These are phyloP conservation scores for Camellia oleifera DNA, from an alignment of 179 eudicot species.

Conservation along the genomic window DNA sequence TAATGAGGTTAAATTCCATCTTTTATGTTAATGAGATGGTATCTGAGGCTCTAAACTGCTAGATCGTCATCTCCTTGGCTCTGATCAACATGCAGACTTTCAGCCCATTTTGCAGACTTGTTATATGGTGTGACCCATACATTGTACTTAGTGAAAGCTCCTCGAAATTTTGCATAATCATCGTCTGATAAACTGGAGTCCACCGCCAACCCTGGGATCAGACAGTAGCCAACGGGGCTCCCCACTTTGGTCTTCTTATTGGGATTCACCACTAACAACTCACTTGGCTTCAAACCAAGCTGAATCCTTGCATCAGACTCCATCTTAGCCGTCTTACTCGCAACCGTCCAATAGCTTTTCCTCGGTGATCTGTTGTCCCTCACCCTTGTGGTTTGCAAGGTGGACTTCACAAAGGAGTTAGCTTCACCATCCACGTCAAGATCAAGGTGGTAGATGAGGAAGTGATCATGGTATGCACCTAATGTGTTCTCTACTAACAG, in stretches of 20 bases:
- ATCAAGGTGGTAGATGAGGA: constrained; percentile 39
- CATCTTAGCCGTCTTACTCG: constrained; percentile 21
- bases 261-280: constrained; percentile 31
- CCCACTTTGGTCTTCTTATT: constrained; percentile 35
- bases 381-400: constrained; percentile 15
- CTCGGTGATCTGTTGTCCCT: constrained; percentile 18
- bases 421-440: constrained; percentile 31
- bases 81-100: constrained; percentile 32
- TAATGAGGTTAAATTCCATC: too few species aligned
- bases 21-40: neutral
- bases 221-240: constrained; percentile 33
- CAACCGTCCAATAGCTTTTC: constrained; percentile 36
- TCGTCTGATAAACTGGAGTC: constrained; percentile 24
- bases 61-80: constrained; percentile 39
- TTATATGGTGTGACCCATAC: constrained; percentile 40
- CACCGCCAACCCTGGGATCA: constrained; percentile 22
- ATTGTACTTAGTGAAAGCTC: constrained; percentile 28
- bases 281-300: constrained; percentile 18
- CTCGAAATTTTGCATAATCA: constrained; percentile 33
- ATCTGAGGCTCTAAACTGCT: constrained; percentile 26
- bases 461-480: constrained; percentile 40
- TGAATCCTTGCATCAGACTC: constrained; percentile 31
- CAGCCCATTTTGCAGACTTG: constrained; percentile 44
- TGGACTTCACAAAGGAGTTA: constrained; percentile 35
- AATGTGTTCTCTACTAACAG: constrained; percentile 27